These are phyloP conservation scores for Micromonas pusilla DNA, from an alignment of 139 green algal genomes.

Conservation along the genomic window DNA sequence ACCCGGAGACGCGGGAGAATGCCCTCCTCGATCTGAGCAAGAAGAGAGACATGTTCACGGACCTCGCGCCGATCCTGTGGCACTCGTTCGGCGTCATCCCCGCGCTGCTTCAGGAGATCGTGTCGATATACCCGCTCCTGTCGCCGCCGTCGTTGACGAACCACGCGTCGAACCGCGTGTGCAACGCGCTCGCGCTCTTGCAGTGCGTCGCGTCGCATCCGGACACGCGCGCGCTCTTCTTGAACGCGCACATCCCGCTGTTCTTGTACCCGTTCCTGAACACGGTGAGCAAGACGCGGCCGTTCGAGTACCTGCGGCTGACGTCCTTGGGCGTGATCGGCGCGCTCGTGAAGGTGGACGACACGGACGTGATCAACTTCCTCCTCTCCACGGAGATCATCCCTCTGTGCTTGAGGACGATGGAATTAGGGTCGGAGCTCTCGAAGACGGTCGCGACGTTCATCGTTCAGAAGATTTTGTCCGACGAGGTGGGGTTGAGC, in stretches of 20 bases:
- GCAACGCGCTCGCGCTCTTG: conserved; percentile 93
- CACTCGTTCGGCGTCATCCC: conserved; percentile 92
- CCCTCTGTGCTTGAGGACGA: conserved; percentile 93
- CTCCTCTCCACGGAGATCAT: conserved; percentile 99
- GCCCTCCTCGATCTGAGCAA: conserved; percentile 95
- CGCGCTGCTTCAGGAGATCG: conserved; percentile 93
- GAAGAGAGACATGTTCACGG: conserved; percentile 88
- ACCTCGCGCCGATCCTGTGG: conserved; percentile 93
- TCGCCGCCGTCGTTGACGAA: conserved; percentile 84
- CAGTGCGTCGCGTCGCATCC: conserved; percentile 95
- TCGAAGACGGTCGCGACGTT: conserved; percentile 99
- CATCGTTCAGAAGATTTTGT: conserved; percentile 98
- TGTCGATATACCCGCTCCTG: conserved; percentile 93
- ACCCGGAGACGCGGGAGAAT: conserved; percentile 70
- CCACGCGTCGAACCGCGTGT: conserved; percentile 93
- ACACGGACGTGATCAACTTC: conserved; percentile 99
- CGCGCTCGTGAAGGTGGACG: conserved; percentile 97
- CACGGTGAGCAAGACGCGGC: conserved; percentile 90
- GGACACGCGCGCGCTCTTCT: conserved; percentile 85
- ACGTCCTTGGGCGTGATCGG: conserved; percentile 95
- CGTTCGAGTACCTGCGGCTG: conserved; percentile 97
- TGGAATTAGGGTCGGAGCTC: conserved; percentile 98
- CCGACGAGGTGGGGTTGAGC: conserved; percentile 86
- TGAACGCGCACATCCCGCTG: conserved; percentile 92
- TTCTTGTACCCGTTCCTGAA: conserved; percentile 99